Conservation (phyloP, 371 early-diverging fungal genomes). For the Mortierella sp. region DNA sequence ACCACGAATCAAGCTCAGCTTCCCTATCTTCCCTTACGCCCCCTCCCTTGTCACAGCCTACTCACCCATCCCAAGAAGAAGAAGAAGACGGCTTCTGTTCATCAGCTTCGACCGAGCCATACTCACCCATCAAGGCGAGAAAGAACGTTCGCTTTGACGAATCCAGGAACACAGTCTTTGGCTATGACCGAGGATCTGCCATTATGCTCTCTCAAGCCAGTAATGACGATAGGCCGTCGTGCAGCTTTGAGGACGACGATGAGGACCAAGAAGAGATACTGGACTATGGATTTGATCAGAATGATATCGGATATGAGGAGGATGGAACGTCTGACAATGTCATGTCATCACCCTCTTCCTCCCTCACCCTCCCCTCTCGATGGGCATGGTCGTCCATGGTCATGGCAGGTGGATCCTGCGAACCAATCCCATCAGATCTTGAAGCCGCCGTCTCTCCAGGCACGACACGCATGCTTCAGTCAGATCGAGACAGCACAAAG, state of each 20-base stretch:
- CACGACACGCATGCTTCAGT: neutral
- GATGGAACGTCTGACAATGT: no score
- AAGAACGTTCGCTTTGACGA: constrained; percentile 17
- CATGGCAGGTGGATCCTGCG: neutral
- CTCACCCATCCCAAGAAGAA: neutral
- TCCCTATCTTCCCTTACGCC: neutral
- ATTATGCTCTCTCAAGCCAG: constrained; percentile 1
- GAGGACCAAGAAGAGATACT: neutral
- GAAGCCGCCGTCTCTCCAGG: neutral
- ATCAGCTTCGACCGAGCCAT: neutral
- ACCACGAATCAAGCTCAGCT: neutral
- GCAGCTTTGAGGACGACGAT: neutral
- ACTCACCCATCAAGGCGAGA: neutral
- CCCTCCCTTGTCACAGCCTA: neutral
- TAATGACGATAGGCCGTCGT: neutral
- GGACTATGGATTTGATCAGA: neutral
- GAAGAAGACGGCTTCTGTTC: no score
- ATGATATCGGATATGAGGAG: neutral
- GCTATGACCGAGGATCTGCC: constrained; percentile 4
- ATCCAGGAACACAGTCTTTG: constrained; percentile 9
- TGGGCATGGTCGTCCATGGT: constrained; percentile 5
- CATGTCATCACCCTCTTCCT: no score
- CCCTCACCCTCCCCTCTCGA: neutral
- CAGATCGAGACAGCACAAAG: no score
- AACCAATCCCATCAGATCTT: constrained; percentile 1